Base-by-base conservation (phyloP, 2,329 filamentous ascomycete genomes). In the Ophiosphaerella narmari region DNA sequence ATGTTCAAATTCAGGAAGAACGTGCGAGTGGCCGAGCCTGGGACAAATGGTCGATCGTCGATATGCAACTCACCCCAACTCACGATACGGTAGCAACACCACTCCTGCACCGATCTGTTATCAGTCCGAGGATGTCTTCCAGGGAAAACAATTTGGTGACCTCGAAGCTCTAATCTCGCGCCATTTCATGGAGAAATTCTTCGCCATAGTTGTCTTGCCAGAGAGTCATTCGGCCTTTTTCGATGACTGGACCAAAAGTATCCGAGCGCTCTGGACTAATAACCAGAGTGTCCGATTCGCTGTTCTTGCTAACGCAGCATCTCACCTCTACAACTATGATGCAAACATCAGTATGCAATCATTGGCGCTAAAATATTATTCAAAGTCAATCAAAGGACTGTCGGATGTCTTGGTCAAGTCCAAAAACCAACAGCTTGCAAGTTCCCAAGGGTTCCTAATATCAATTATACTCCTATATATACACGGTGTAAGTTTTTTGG, bases 201-300 rank as follows among this genome's bases (percentile, higher is more conserved):
- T 52, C 40, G 31, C 45, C 12, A 54, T 68, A 4, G 46, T 70
- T 1, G 39, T 71, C 0, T 46, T 70, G 2, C 68, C 67, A 0
- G 57, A 59, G n/a, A 68, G 66, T 29, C 67, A 71, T 34, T 58
- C 58, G 4, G 62, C 57, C 6, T 71, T 70, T 36, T 53, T 61
- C 36, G 46, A 68, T 39, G 66, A 61, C 8, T 71, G 68, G 67
- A 59, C 68, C 2, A 37, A 45, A 1, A 63, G 70, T 8, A 67
- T 71, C 11, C 58, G 64, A 35, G 41, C 59, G n/a, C 60, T 69
- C 1, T 68, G 67, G 65, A 29, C 46, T 1, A 51, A 51, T 1
- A 54, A 63, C 39, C 61, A 67, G 39, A 64, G 63, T 26, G 49
- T 71, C 0, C 61, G 66, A 35, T 69, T 66, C 24, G 66, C 68